These are phyloP conservation scores for Piper longum DNA, from an alignment of 164 flowering plant species.

Conservation along the genomic window DNA sequence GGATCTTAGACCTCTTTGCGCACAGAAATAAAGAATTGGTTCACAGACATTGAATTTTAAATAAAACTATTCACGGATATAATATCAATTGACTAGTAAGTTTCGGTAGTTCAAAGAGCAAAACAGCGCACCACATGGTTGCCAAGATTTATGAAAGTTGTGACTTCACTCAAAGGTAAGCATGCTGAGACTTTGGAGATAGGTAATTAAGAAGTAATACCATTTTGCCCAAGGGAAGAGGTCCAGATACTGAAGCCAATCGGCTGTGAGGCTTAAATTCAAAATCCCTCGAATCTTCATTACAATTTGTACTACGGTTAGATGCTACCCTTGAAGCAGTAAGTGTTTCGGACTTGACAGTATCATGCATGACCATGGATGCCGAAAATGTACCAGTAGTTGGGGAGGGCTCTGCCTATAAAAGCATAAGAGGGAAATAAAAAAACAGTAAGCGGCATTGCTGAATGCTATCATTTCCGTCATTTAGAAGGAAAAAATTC, in stretches of 20 bases:
- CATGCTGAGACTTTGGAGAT: not conserved
- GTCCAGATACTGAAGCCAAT: slow-evolving; percentile 16
- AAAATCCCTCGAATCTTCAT: slow-evolving; percentile 34
- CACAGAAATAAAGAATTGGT: too few species aligned
- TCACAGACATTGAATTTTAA: too few species aligned
- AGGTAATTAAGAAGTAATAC: slow-evolving; percentile 21
- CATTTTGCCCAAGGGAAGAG: slow-evolving; percentile 23
- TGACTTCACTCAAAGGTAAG: not conserved
- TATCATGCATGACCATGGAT: slow-evolving; percentile 25
- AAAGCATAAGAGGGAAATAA: not conserved
- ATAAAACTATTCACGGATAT: too few species aligned
- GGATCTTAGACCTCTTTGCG: too few species aligned
- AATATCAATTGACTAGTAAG: too few species aligned
- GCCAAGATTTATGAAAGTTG: not conserved
- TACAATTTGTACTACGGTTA: slow-evolving; percentile 19
- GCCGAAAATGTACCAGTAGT: slow-evolving; percentile 68
- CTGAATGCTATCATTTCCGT: too few species aligned
- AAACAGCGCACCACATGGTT: too few species aligned
- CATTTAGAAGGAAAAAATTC: not conserved
- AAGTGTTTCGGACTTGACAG: slow-evolving; percentile 12
- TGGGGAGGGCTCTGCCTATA: slow-evolving; percentile 80
- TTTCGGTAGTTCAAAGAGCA: too few species aligned
- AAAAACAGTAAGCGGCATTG: not conserved
- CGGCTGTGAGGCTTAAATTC: slow-evolving; percentile 49
- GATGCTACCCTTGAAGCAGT: slow-evolving; percentile 19